Evolutionary conservation across 805 yeast genomes (phyloP).

Genomic region (Hanseniaspora opuntiae): DNA sequence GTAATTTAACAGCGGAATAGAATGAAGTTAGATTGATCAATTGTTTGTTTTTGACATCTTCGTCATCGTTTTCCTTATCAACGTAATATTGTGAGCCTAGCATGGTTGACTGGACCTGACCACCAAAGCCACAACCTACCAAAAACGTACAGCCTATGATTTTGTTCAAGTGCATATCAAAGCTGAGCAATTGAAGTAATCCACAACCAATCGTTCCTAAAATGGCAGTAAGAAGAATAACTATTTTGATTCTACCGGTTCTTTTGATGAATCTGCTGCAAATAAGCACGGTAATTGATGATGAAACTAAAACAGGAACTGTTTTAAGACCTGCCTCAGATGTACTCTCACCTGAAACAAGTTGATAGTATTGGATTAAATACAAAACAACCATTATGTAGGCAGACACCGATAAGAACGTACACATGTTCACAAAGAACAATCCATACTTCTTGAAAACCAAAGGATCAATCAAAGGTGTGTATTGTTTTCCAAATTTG

Average conservation of each 20-base stretch:
- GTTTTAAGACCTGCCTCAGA: slow-evolving; percentile 17
- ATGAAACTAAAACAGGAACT: slow-evolving; percentile 16
- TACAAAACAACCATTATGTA: slow-evolving; percentile 1
- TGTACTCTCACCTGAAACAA: slow-evolving; percentile 10
- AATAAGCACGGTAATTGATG: slow-evolving; percentile 13
- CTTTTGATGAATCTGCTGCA: slow-evolving; percentile 25
- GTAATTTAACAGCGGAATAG: slow-evolving; percentile 18
- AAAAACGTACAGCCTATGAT: slow-evolving; percentile 29
- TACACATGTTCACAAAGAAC: slow-evolving; percentile 1
- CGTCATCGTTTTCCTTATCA: slow-evolving; percentile 14
- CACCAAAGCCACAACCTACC: slow-evolving; percentile 29
- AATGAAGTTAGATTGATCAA: slow-evolving; percentile 20
- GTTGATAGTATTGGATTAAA: slow-evolving; percentile 12
- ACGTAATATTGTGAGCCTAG: slow-evolving; percentile 23
- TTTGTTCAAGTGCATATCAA: slow-evolving; percentile 20
- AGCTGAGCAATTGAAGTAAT: slow-evolving; percentile 23
- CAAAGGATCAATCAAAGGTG: slow-evolving; percentile 8
- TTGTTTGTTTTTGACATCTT: slow-evolving; percentile 15
- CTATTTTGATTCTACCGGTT: slow-evolving; percentile 28
- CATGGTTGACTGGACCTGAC: slow-evolving; percentile 24
- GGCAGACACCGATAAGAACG: neutral
- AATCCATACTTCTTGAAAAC: slow-evolving; percentile 8
- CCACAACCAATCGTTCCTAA: slow-evolving; percentile 29
- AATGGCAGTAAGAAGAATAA: slow-evolving; percentile 22
- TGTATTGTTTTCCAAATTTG: neutral